A percentile compares a stretch with the other conserved stretches of the same genome.
Evolutionary conservation across 208 protist species (phyloP).

Genomic region (Acanthamoeba healyi): DNA sequence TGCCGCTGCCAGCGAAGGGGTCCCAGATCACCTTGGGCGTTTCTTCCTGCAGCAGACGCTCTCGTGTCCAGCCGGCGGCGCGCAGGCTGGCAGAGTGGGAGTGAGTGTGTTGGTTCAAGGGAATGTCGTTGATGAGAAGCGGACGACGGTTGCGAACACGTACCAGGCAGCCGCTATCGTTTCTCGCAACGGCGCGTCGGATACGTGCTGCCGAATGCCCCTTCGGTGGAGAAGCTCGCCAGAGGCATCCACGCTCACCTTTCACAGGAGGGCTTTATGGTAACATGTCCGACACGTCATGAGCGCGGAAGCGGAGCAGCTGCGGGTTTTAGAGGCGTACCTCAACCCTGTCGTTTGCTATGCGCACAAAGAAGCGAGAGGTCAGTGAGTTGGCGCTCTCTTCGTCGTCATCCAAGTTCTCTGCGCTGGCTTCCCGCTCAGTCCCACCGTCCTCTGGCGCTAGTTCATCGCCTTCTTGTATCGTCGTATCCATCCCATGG

Average conservation of each 20-base stretch:
- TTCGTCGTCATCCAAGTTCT: background rate
- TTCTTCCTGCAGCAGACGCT: background rate
- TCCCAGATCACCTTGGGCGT: slow-evolving; percentile 15
- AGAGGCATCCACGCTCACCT: slow-evolving; percentile 65
- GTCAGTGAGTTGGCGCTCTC: background rate
- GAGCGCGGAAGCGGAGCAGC: too few relatives aligned
- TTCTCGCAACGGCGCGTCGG: slow-evolving; percentile 35
- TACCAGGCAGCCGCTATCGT: slow-evolving; percentile 58
- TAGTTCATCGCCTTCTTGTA: background rate
- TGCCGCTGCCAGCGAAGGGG: slow-evolving; percentile 21
- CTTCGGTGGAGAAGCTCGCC: slow-evolving; percentile 51
- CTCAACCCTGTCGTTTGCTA: slow-evolving; percentile 21
- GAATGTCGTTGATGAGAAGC: background rate
- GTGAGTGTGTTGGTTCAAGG: background rate
- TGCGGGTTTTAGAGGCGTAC: background rate
- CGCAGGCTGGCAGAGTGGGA: background rate
- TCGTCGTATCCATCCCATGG: background rate
- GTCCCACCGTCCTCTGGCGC: background rate
- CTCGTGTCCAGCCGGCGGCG: slow-evolving; percentile 5
- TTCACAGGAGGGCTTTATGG: too few relatives aligned
- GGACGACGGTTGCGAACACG: background rate
- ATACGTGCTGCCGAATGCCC: slow-evolving; percentile 33
- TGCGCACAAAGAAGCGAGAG: slow-evolving; percentile 49
- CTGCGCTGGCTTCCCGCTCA: background rate
- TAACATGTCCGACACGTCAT: too few relatives aligned